phyloP scores from a whole-genome alignment of 345 rosid genomes.

The Moringa oleifera region DNA sequence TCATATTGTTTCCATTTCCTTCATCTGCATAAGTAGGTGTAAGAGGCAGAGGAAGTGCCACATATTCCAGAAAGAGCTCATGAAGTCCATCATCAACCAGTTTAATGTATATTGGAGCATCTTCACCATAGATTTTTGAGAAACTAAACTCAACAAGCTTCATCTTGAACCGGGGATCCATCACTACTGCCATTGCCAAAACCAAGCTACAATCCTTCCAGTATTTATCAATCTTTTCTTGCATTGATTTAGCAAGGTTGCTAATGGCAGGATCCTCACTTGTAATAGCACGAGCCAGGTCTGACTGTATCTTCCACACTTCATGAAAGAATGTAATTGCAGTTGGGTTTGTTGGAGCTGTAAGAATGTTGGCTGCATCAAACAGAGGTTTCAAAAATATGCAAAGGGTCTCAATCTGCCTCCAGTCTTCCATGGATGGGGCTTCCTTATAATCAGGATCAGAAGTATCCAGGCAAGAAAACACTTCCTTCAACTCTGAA shows the following conservation, averaged over 20 bases:
- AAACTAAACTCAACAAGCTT: constrained; percentile 95
- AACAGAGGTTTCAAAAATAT: constrained; percentile 63
- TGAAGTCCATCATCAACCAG: constrained; percentile 75
- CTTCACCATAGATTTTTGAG: constrained; percentile 74
- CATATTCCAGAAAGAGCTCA: constrained; percentile 76
- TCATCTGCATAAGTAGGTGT: constrained; percentile 61
- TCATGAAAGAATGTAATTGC: constrained; percentile 72
- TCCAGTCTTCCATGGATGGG: constrained; percentile 76
- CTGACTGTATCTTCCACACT: constrained; percentile 80
- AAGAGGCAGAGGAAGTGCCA: constrained; percentile 61
- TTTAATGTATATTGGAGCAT: constrained; percentile 55
- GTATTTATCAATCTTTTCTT: constrained; percentile 60
- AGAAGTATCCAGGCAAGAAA: constrained; percentile 76
- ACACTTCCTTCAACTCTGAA: constrained; percentile 78
- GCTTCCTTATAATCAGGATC: constrained; percentile 77
- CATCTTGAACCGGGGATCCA: constrained; percentile 99
- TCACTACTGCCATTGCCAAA: constrained; percentile 75
- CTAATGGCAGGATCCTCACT: constrained; percentile 58
- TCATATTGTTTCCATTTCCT: constrained; percentile 29
- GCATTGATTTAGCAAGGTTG: constrained; percentile 49
- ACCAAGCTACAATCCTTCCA: constrained; percentile 84
- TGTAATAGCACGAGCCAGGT: constrained; percentile 44
- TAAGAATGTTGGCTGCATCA: constrained; percentile 60
- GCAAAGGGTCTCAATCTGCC: constrained; percentile 60
- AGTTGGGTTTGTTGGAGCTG: constrained; percentile 40